Evolutionary conservation across 1,284 basidiomycete species (phyloP).

Genomic region (Trichosporon coremiiforme): DNA sequence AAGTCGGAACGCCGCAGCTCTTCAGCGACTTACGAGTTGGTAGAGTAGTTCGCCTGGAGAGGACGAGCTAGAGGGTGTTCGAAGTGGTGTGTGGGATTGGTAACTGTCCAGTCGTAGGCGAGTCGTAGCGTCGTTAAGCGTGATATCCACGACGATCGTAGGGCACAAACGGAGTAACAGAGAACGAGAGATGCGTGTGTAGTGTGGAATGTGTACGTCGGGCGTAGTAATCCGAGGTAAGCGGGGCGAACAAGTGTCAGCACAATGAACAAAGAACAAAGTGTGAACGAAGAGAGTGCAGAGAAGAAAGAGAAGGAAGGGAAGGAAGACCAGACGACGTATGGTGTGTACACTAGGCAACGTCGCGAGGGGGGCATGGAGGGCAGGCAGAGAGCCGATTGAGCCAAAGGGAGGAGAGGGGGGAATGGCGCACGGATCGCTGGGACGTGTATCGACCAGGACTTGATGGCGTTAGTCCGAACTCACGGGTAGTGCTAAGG

Average conservation of each 20-base stretch:
- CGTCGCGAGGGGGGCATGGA: neutral
- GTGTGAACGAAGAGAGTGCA: constrained; percentile 12
- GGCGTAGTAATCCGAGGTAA: neutral
- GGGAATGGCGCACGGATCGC: constrained; percentile 1
- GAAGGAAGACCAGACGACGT: neutral
- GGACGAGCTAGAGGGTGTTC: neutral
- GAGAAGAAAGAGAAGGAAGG: constrained; percentile 9
- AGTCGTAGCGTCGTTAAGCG: constrained; percentile 8
- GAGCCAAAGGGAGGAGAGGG: neutral
- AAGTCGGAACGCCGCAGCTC: neutral
- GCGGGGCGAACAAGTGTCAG: constrained; percentile 2
- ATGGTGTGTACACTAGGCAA: neutral
- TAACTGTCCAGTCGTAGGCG: constrained; percentile 7
- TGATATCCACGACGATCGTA: constrained; percentile 4
- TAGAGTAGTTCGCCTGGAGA: neutral
- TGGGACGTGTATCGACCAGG: neutral
- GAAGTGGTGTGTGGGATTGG: neutral
- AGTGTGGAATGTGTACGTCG: neutral
- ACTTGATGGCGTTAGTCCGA: neutral
- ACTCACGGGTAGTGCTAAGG: constrained; percentile 17
- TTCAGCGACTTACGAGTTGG: neutral
- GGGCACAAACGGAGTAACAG: neutral
- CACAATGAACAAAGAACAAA: constrained; percentile 1
- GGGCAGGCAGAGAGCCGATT: neutral
- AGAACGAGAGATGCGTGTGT: neutral